Conservation (phyloP, 2,329 filamentous ascomycete genomes). For the Akanthomyces uredinophilus region DNA sequence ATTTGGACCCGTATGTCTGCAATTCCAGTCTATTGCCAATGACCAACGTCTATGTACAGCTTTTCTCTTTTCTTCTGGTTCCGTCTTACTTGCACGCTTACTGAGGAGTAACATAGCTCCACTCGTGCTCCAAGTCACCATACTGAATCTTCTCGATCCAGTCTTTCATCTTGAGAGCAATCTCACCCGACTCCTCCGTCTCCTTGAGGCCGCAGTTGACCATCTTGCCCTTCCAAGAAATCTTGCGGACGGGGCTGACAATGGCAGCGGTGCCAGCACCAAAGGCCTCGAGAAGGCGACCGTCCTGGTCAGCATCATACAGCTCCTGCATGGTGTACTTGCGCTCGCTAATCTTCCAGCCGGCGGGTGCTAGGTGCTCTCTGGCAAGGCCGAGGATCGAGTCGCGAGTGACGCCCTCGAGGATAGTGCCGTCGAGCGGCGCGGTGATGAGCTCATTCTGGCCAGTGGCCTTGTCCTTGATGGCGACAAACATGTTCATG, state of each 20-base stretch:
- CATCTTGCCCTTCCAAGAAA: slow-evolving; percentile 78
- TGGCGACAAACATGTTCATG: slow-evolving; percentile 93
- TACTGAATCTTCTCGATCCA: slow-evolving; percentile 98
- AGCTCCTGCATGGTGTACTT: slow-evolving; percentile 91
- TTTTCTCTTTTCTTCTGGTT: slow-evolving; percentile 16
- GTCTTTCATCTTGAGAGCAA: slow-evolving; percentile 82
- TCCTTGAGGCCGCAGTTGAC: slow-evolving; percentile 80
- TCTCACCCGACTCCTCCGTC: slow-evolving; percentile 78
- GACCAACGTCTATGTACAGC: slow-evolving; percentile 9
- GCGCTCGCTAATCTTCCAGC: slow-evolving; percentile 83
- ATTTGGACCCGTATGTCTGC: neutral
- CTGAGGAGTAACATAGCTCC: slow-evolving; percentile 61
- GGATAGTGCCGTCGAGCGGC: slow-evolving; percentile 90
- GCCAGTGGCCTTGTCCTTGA: slow-evolving; percentile 81
- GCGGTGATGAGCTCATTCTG: slow-evolving; percentile 92
- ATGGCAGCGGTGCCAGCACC: slow-evolving; percentile 91
- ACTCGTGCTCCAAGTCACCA: slow-evolving; percentile 84
- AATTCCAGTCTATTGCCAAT: slow-evolving; percentile 7
- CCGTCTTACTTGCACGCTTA: slow-evolving; percentile 14
- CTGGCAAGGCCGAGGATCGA: slow-evolving; percentile 81
- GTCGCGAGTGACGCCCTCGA: slow-evolving; percentile 91
- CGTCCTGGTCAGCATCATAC: slow-evolving; percentile 73
- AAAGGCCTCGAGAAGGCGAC: slow-evolving; percentile 86
- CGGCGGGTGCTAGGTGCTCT: slow-evolving; percentile 75
- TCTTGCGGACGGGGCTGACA: slow-evolving; percentile 82